phyloP scores from a whole-genome alignment of 1,284 basidiomycete genomes.

The Thecaphora thlaspeos region DNA sequence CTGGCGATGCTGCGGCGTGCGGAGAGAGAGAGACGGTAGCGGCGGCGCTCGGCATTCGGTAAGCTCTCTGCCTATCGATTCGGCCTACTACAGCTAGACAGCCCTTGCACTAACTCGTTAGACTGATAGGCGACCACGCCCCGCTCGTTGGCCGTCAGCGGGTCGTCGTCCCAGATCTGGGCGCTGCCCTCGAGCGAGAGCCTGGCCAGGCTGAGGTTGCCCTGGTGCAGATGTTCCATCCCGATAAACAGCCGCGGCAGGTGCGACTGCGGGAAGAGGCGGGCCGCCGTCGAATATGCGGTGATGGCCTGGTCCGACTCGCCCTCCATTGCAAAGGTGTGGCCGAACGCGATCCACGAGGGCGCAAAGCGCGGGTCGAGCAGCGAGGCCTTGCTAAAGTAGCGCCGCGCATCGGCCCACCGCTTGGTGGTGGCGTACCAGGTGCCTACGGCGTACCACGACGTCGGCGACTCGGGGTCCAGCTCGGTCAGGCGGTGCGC shows the following conservation, averaged over 20 bases:
- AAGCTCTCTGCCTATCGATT: too few species aligned
- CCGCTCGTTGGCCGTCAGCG: conserved; percentile 84
- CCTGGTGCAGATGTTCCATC: conserved; percentile 93
- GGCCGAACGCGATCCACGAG: conserved; percentile 95
- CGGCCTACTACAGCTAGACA: too few species aligned
- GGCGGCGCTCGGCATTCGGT: too few species aligned
- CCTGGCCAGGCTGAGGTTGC: conserved; percentile 76
- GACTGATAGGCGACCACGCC: conserved; percentile 89
- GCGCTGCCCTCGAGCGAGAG: conserved; percentile 82
- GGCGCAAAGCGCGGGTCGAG: conserved; percentile 95
- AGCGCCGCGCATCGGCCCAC: conserved; percentile 60
- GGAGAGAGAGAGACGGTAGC: too few species aligned
- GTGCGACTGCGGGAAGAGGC: conserved; percentile 91
- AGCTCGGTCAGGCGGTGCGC: conserved; percentile 88
- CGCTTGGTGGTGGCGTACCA: conserved; percentile 88
- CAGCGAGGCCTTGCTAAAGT: conserved; percentile 78
- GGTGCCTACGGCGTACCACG: conserved; percentile 97
- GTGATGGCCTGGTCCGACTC: conserved; percentile 96
- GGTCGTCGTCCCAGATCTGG: conserved; percentile 78
- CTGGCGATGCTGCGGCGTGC: conserved; percentile 68
- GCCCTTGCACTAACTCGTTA: conserved; percentile 69
- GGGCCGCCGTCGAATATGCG: conserved; percentile 91
- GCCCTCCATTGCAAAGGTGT: conserved; percentile 93
- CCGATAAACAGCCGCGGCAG: conserved; percentile 92
- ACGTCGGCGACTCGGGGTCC: conserved; percentile 85